Evolutionary conservation across 2,329 filamentous ascomycete species (phyloP), one percentile per base, ranked within the genome.

Genomic region (Cercospora nicotianae): DNA sequence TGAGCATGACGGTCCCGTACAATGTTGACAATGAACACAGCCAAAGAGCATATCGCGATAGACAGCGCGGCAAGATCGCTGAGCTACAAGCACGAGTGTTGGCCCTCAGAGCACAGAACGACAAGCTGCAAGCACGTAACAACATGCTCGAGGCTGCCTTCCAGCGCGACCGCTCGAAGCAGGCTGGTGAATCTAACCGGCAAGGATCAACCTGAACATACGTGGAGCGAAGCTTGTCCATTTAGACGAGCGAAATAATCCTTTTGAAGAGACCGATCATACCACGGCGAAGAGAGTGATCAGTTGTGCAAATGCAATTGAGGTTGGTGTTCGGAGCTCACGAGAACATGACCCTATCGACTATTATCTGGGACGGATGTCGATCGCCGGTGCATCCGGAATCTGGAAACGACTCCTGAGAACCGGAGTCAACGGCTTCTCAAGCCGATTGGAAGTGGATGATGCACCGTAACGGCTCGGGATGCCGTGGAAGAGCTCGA

Each of bases 11-110:
- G 10, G 5, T 7, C 2, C 20, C 20, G 20, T 23, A 16, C 23
- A 20, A 16, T 23, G 20, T 12, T 53, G 20, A 53, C 48, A 28
- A 0, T 20, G 3, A 53, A 23, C 20, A 10, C 12, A 67, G 65
- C 2, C 65, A 67, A 28, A 51, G 65, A 59, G 65, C 65, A 7
- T 67, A 67, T 28, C 60, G 65, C 4, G 65, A 67, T 62, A 53
- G 65, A 48, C 65, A 67, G 36, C 65, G 65, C 48, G 65, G 60
- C n/a, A 67, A 67, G 59, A 67, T 67, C 12, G 36, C 60, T 8
- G 65, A 67, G 20, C 26, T 67, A 13, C 65, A 67, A 53, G 51
- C 65, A 10, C 51, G 63, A 18, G 53, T 67, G 18, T 20, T 67
- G 5, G 36, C 60, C 18, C 65, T 67, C 60, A 51, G 59, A 36